Conservation (phyloP, 2,329 filamentous ascomycete species). For the Sclerotiophoma versabilis region DNA sequence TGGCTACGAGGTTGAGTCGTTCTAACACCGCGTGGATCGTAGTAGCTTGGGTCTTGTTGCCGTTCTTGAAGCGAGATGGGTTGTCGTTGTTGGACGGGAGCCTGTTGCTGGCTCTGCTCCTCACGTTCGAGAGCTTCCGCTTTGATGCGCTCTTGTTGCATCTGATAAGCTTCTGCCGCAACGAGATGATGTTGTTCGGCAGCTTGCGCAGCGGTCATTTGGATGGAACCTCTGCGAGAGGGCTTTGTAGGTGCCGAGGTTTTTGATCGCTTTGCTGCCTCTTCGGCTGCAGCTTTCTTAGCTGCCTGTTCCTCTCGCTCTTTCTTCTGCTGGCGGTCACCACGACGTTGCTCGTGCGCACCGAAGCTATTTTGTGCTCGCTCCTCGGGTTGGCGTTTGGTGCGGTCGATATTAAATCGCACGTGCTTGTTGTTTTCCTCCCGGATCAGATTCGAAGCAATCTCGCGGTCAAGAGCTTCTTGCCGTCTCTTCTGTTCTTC, state of each 20-base stretch:
- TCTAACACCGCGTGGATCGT: constrained; percentile 29
- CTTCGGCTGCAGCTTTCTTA: constrained; percentile 8
- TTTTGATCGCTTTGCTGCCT: not conserved
- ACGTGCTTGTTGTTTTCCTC: constrained; percentile 37
- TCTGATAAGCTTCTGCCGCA: constrained; percentile 27
- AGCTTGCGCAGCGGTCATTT: constrained; percentile 11
- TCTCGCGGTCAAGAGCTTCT: constrained; percentile 31
- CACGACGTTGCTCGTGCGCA: constrained; percentile 29
- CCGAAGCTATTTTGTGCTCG: constrained; percentile 29
- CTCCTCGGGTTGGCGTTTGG: constrained; percentile 29
- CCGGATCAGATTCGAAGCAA: constrained; percentile 19
- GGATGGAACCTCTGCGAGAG: constrained; percentile 29
- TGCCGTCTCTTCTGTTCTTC: constrained; percentile 31
- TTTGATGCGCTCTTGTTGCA: constrained; percentile 32
- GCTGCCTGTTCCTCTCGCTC: constrained; percentile 11
- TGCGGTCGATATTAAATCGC: constrained; percentile 35
- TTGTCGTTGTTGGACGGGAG: not conserved
- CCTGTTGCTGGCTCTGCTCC: constrained; percentile 27
- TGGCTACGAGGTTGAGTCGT: constrained; percentile 3
- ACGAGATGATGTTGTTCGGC: constrained; percentile 29
- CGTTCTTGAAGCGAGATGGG: constrained; percentile 21
- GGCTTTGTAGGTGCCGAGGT: constrained; percentile 11
- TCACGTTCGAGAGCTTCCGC: constrained; percentile 37
- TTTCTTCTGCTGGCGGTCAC: constrained; percentile 20
- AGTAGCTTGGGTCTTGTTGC: constrained; percentile 35